Evolutionary conservation across 768 basidiomycete genomes (phyloP), one percentile per base, ranked within the genome.

Genomic region (Naganishia kalamii): DNA sequence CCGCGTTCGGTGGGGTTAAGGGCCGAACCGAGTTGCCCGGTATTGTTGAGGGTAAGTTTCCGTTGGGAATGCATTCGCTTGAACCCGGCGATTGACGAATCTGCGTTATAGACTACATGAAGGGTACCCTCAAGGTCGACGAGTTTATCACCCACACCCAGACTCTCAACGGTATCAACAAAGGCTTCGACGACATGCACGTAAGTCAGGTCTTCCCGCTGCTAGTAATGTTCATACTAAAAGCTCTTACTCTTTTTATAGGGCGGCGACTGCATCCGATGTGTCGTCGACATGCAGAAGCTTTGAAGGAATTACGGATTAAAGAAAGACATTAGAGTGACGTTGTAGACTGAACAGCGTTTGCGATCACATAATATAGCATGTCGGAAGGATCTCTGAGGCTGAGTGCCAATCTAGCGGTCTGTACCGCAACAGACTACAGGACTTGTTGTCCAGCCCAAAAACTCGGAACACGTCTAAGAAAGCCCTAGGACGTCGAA

Each of bases 1-100:
- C 85, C 37, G 96, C 96, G 2, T 99, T 98, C 73, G 96, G 96
- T 63, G 96, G 96, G 60, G 93, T 99, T 70, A 98, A 98, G 81
- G 96, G 94, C 37, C 85, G 96, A 64, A 92, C 93, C 19, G 94
- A 98, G 79, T 81, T 97, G 44, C 93, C 93, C 47, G 90, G 89
- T 25, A 85, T 97, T 35, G 92, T 97, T 8, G 86, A 93, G 78
- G 90, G 90, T 90, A 66, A 70, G 79, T 68, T 30, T 30, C n/a
- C 21, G 27, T 30, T 33, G n/a, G 5, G 5, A 27, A 19, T 30
- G 8, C 43, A 21, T 49, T 17, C 23, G 27, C 11, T 37, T 17
- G 27, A 19, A 13, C 11, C 3, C 13, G 17, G 1, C 23, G 11
- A n/a, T n/a, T 65, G 25, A 29, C 46, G n/a, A 27, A 64, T 32